Percentiles rank a stretch among this genome's conserved stretches.
Conservation (phyloP, 345 rosid genomes). For the Ceriops decandra region DNA sequence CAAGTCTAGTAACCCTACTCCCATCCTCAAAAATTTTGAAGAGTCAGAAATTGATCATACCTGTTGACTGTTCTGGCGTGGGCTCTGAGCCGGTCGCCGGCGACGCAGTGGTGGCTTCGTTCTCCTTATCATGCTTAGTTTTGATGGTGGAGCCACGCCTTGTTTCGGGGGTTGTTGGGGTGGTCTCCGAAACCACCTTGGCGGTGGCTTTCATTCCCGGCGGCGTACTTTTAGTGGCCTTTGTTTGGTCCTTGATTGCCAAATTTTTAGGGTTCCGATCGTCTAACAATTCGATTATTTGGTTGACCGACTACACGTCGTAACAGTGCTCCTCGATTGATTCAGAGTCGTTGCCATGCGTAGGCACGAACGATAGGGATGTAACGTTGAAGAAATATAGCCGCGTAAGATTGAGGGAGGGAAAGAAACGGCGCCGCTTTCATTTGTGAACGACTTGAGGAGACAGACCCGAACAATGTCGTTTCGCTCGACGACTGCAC, state of each 20-base stretch:
- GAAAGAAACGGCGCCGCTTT: too few relatives aligned
- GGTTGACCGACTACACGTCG: too few relatives aligned
- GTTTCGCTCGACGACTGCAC: too few relatives aligned
- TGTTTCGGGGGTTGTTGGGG: conserved; percentile 18
- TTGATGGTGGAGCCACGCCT: conserved; percentile 24
- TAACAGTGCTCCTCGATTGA: too few relatives aligned
- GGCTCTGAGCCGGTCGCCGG: conserved; percentile 14
- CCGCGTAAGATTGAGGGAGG: too few relatives aligned
- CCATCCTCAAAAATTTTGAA: background rate
- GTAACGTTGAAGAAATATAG: too few relatives aligned
- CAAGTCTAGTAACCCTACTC: background rate
- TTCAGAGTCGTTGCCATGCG: too few relatives aligned
- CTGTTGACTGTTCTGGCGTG: conserved; percentile 29
- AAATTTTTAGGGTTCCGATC: too few relatives aligned
- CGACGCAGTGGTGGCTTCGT: conserved; percentile 16
- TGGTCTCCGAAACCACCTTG: conserved; percentile 8
- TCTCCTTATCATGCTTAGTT: conserved; percentile 21
- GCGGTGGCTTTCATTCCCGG: conserved; percentile 32
- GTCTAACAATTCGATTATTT: too few relatives aligned
- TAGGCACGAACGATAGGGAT: too few relatives aligned
- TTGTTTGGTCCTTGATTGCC: conserved; percentile 4
- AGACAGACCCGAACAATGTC: too few relatives aligned
- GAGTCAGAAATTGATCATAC: conserved; percentile 12
- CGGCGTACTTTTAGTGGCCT: conserved; percentile 30
- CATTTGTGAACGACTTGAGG: too few relatives aligned